Conservation (phyloP, 2,329 filamentous ascomycete species). For the Magnaporthiopsis incrustans region DNA sequence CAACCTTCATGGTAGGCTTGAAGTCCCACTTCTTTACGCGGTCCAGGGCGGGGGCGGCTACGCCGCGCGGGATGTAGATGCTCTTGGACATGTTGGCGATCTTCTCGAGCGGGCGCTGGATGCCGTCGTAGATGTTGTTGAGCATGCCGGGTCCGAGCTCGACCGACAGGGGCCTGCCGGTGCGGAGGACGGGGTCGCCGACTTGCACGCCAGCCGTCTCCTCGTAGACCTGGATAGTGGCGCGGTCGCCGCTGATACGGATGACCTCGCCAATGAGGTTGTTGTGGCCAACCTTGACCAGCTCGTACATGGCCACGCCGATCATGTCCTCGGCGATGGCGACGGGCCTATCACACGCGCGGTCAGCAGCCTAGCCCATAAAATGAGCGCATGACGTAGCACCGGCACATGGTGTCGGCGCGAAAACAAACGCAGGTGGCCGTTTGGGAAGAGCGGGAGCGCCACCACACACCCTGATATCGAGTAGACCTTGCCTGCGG, state of each 20-base stretch:
- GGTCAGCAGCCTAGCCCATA: constrained; percentile 21
- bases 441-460: constrained; percentile 48
- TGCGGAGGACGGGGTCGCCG: constrained; percentile 83
- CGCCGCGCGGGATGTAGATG: constrained; percentile 97
- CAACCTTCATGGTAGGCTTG: constrained; percentile 82
- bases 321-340: constrained; percentile 97
- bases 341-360: constrained; percentile 54
- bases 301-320: constrained; percentile 98
- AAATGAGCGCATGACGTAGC: background rate
- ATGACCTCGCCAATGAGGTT: constrained; percentile 95
- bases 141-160: constrained; percentile 94
- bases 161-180: constrained; percentile 93
- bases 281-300: constrained; percentile 89
- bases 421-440: background rate
- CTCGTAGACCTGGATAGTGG: constrained; percentile 97
- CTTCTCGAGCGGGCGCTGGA: constrained; percentile 84
- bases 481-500: constrained; percentile 19
- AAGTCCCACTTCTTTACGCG: constrained; percentile 95
- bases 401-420: background rate
- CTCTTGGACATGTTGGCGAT: constrained; percentile 72
- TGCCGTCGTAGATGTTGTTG: constrained; percentile 99
- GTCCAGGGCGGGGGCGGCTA: constrained; percentile 79
- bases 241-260: constrained; percentile 90
- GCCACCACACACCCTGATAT: constrained; percentile 70
- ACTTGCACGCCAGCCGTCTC: constrained; percentile 98